Percentiles rank a stretch among this genome's conserved stretches.
These are phyloP conservation scores for Poa pratensis DNA, from an alignment of 176 grass and related monocot species.

Conservation along the genomic window DNA sequence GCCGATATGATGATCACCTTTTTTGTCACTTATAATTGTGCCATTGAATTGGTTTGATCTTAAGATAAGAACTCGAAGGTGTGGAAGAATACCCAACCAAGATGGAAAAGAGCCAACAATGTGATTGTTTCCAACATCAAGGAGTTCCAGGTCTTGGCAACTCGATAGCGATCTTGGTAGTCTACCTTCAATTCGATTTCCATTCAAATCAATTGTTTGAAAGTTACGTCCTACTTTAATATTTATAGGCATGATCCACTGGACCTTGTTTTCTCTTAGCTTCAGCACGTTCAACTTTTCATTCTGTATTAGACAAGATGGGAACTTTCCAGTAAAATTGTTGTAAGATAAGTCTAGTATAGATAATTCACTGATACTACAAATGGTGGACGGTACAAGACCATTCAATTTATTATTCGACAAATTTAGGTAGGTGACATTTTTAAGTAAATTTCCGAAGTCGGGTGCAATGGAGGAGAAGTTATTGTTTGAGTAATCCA, in stretches of 20 bases:
- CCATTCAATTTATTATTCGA: constrained; percentile 36
- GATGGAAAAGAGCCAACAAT: constrained; percentile 29
- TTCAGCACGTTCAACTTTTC: neutral
- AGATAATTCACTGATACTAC: neutral
- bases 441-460: neutral
- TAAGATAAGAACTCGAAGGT: constrained; percentile 33
- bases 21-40: neutral
- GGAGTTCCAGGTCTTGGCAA: neutral
- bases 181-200: constrained; percentile 4
- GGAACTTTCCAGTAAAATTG: constrained; percentile 21
- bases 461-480: neutral
- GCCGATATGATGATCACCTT: rapidly evolving
- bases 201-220: constrained; percentile 32
- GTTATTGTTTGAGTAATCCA: constrained; percentile 15
- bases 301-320: neutral
- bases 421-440: neutral
- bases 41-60: constrained; percentile 28
- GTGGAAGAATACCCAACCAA: constrained; percentile 16
- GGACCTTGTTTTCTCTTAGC: too few relatives aligned
- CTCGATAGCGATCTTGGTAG: constrained; percentile 34
- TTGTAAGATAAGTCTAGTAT: constrained; percentile 35
- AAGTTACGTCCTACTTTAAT: neutral
- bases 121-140: constrained; percentile 39
- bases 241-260: neutral
- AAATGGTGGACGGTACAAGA: constrained; percentile 32